phyloP scores from a whole-genome alignment of 78 protist genomes.

The Dictyostelium firmibasis region DNA sequence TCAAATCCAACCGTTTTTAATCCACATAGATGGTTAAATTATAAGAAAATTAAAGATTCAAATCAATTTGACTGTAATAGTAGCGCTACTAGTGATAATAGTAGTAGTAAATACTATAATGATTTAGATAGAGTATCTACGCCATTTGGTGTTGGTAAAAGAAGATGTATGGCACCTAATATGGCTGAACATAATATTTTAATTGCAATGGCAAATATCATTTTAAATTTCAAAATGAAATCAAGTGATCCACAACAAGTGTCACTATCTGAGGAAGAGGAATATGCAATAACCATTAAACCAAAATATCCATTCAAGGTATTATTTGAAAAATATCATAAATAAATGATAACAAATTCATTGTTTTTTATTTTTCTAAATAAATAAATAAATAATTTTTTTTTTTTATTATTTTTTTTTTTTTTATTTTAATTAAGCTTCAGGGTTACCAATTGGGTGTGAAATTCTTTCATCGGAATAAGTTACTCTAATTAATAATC shows the following conservation, averaged over 20 bases:
- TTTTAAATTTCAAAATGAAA: background rate
- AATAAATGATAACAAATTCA: too few species aligned
- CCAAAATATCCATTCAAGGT: background rate
- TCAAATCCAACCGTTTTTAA: background rate
- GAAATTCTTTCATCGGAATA: background rate
- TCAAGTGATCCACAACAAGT: background rate
- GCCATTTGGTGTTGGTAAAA: background rate
- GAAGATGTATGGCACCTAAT: background rate
- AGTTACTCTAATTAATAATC: background rate
- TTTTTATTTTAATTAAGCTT: background rate
- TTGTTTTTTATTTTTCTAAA: background rate
- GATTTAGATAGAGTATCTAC: background rate
- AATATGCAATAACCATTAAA: background rate
- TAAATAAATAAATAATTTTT: background rate
- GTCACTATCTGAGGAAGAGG: background rate
- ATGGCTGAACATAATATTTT: background rate
- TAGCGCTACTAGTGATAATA: background rate
- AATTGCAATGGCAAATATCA: background rate
- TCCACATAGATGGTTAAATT: background rate
- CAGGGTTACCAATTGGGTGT: background rate
- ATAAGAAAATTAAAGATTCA: background rate
- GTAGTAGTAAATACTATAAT: background rate
- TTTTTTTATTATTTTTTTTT: background rate
- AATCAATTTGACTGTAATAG: background rate
- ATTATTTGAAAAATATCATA: background rate